A percentile compares a stretch with the other conserved stretches of the same genome.
Conservation (phyloP, 2,329 filamentous ascomycete species). For the Fusarium kyushuense region DNA sequence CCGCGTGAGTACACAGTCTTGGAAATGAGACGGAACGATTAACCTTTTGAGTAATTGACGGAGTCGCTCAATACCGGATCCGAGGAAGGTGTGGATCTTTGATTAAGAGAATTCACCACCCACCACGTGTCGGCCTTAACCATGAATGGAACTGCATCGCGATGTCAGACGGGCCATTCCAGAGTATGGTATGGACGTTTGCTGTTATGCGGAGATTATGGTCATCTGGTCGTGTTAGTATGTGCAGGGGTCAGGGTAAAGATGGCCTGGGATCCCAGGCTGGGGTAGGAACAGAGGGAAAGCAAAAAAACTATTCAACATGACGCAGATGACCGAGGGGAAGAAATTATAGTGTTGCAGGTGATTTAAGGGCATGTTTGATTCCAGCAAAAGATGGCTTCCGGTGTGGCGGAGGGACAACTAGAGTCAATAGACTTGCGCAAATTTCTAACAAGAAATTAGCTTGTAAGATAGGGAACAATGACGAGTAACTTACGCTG, state of each 20-base stretch:
- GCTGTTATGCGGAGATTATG: slow-evolving; percentile 44
- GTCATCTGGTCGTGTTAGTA: slow-evolving; percentile 30
- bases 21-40: slow-evolving; percentile 38
- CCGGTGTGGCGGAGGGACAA: slow-evolving; percentile 27
- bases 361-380: slow-evolving; percentile 3
- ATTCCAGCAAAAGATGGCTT: slow-evolving; percentile 22
- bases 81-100: slow-evolving; percentile 2
- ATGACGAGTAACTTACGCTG: slow-evolving; percentile 7
- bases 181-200: slow-evolving; percentile 14
- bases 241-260: slow-evolving; percentile 35
- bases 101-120: slow-evolving; percentile 16
- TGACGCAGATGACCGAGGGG: slow-evolving; percentile 29
- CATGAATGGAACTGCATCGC: slow-evolving; percentile 34
- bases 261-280: slow-evolving; percentile 30
- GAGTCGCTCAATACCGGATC: slow-evolving; percentile 14
- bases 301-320: slow-evolving; percentile 10
- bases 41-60: slow-evolving; percentile 25
- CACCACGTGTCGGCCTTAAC: slow-evolving; percentile 19
- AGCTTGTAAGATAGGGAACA: slow-evolving; percentile 6
- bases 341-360: slow-evolving; percentile 1
- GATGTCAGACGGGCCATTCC: slow-evolving; percentile 27
- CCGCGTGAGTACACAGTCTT: slow-evolving; percentile 20
- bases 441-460: slow-evolving; percentile 25
- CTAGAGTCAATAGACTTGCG: neutral
- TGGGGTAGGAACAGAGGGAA: slow-evolving; percentile 5